A percentile compares a stretch with the other conserved stretches of the same genome.
Evolutionary conservation across 192 early-diverging fungal genomes (phyloP).

Genomic region (Coemansia sp.): DNA sequence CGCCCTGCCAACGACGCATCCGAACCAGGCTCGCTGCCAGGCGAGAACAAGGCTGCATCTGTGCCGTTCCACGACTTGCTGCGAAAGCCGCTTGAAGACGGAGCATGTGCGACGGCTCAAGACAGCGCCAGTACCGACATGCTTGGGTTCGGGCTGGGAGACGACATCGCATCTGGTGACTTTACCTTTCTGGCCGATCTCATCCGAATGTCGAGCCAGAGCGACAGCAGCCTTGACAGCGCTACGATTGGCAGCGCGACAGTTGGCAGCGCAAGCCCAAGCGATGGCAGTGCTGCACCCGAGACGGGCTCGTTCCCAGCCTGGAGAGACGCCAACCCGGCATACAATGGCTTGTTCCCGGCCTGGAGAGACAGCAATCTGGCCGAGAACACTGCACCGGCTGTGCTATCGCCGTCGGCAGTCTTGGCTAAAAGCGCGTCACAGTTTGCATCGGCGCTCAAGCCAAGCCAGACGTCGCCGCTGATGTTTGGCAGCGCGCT

Average conservation of each 20-base stretch:
- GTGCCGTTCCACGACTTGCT: slow-evolving; percentile 14
- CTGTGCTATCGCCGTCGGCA: neutral
- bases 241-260: neutral
- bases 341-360: neutral
- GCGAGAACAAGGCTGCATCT: slow-evolving; percentile 2
- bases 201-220: slow-evolving; percentile 12
- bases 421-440: neutral
- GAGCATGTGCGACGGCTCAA: neutral
- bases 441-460: slow-evolving; percentile 5
- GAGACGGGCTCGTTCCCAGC: neutral
- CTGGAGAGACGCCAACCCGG: neutral
- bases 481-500: slow-evolving; percentile 1
- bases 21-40: neutral
- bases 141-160: slow-evolving; percentile 1
- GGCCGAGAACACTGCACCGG: neutral
- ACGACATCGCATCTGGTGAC: slow-evolving; percentile 10
- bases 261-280: slow-evolving; percentile 1
- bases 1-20: neutral
- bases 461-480: neutral
- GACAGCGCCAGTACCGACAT: neutral
- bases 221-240: neutral
- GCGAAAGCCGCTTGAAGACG: slow-evolving; percentile 9
- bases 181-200: slow-evolving; percentile 33
- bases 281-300: neutral
- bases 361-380: neutral